A percentile compares a stretch with the other conserved stretches of the same genome.
These are phyloP conservation scores for Flagelloscypha sp. DNA, from an alignment of 768 basidiomycete genomes.

Conservation along the genomic window DNA sequence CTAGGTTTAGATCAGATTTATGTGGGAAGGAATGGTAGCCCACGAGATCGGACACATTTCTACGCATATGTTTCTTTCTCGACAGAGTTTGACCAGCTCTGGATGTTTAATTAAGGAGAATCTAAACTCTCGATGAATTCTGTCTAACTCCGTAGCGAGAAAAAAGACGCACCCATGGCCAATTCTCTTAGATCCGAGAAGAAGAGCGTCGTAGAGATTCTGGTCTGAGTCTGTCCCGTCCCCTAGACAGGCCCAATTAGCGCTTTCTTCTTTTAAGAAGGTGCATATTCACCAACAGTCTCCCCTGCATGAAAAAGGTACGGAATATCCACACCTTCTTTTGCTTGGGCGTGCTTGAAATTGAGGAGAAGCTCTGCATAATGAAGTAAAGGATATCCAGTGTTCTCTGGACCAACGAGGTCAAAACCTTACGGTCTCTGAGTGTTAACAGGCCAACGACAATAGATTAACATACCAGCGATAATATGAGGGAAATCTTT, in stretches of 20 bases:
- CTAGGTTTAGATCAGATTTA: too few relatives aligned
- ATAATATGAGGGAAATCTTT: conserved; percentile 69
- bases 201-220: conserved; percentile 72
- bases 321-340: conserved; percentile 56
- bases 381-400: conserved; percentile 46
- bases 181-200: conserved; percentile 71
- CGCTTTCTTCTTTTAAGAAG: too few relatives aligned
- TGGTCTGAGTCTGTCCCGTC: conserved; percentile 67
- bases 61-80: conserved; percentile 51
- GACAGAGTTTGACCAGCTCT: conserved; percentile 58
- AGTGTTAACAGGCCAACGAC: conserved; percentile 2
- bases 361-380: conserved; percentile 53
- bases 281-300: too few relatives aligned
- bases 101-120: conserved; percentile 77
- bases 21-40: conserved; percentile 18
- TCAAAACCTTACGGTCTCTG: conserved; percentile 64
- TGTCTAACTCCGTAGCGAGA: neutral
- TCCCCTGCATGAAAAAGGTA: conserved; percentile 79
- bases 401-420: conserved; percentile 71
- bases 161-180: conserved; percentile 90
- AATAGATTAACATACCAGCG: conserved; percentile 32
- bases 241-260: too few relatives aligned
- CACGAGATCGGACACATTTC: conserved; percentile 82
- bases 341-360: conserved; percentile 50
- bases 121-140: conserved; percentile 30